Percentiles rank a stretch among this genome's conserved stretches.
Evolutionary conservation across 139 green algal genomes (phyloP).

Genomic region (Chlamydomonas urium): DNA sequence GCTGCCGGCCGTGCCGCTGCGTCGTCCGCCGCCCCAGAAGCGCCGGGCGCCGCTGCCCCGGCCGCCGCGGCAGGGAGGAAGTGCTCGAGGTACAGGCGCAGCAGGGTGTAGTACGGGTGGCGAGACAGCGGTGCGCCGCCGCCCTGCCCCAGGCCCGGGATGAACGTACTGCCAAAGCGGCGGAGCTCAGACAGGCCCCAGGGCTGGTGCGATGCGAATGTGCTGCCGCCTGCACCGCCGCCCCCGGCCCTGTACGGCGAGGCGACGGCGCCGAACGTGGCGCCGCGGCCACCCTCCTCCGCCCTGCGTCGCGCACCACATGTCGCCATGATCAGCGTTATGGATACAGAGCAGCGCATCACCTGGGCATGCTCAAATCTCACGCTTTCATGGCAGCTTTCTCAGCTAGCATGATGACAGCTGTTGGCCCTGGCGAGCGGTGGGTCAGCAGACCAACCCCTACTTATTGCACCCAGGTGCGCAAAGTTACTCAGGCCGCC

Average conservation of each 20-base stretch:
- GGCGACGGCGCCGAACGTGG: not conserved
- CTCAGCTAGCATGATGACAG: too few relatives aligned
- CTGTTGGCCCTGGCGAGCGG: too few relatives aligned
- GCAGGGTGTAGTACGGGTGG: slow-evolving; percentile 62
- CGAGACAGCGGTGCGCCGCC: slow-evolving; percentile 7
- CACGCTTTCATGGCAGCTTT: too few relatives aligned
- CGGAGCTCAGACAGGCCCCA: slow-evolving; percentile 12
- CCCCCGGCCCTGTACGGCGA: not conserved
- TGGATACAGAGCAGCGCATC: too few relatives aligned
- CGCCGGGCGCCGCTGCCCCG: not conserved
- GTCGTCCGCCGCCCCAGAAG: not conserved
- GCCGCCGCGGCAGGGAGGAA: slow-evolving; percentile 43
- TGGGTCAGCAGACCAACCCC: too few relatives aligned
- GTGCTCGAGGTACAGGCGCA: slow-evolving; percentile 60
- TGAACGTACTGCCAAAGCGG: slow-evolving; percentile 16
- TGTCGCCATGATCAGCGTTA: too few relatives aligned
- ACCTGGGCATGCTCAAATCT: too few relatives aligned
- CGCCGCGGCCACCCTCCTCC: not conserved
- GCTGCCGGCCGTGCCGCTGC: not conserved
- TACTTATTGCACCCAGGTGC: slow-evolving; percentile 6
- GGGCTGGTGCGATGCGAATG: not conserved
- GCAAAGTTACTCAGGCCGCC: too few relatives aligned
- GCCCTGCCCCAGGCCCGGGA: not conserved
- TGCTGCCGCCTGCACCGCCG: too few relatives aligned
- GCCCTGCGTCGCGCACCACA: too few relatives aligned